A percentile compares a stretch with the other conserved stretches of the same genome.
Conservation (phyloP, 345 rosid genomes). For the Carallia brachiata region DNA sequence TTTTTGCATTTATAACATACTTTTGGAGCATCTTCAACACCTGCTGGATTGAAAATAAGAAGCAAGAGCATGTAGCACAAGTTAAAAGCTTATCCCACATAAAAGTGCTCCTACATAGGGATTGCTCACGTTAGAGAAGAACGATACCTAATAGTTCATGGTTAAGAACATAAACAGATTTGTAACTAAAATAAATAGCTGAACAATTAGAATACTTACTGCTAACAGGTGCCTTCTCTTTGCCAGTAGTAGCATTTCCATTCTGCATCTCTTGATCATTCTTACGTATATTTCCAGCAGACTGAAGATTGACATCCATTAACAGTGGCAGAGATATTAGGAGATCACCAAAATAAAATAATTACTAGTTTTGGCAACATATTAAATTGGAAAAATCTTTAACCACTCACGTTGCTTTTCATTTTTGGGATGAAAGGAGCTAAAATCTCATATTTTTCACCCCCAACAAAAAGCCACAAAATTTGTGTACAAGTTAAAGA, state of each 20-base stretch:
- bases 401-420: too few species aligned
- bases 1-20: constrained; percentile 88
- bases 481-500: too few species aligned
- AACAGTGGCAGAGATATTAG: too few species aligned
- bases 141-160: not conserved
- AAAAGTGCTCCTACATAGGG: not conserved
- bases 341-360: too few species aligned
- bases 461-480: too few species aligned
- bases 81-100: not conserved
- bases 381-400: too few species aligned
- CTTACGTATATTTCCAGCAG: constrained; percentile 74
- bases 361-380: too few species aligned
- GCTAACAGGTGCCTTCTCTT: constrained; percentile 42
- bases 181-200: not conserved
- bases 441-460: too few species aligned
- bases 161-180: not conserved
- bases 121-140: not conserved
- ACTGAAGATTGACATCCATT: constrained; percentile 43
- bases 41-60: constrained; percentile 36
- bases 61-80: not conserved
- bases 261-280: constrained; percentile 44
- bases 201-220: constrained; percentile 33
- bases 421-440: too few species aligned
- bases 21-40: constrained; percentile 63
- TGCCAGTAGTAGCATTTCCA: constrained; percentile 26